A percentile compares a stretch with the other conserved stretches of the same genome.
phyloP scores from a whole-genome alignment of 169 alveolate species.

The Eimeria acervulina region DNA sequence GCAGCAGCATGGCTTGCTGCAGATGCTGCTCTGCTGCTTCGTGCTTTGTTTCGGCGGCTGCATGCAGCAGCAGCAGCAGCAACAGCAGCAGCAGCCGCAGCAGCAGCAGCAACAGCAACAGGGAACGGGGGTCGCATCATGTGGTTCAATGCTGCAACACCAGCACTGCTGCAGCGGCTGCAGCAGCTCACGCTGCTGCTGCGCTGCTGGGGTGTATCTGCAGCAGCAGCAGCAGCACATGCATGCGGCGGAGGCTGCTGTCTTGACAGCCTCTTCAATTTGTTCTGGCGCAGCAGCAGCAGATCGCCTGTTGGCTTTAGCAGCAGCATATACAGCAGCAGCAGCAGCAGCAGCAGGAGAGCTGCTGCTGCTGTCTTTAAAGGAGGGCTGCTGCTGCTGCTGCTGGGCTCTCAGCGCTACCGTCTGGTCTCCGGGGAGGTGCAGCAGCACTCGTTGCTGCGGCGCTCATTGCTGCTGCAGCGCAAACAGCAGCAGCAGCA shows the following conservation, averaged over 20 bases:
- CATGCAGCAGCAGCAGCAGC: not conserved
- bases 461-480: constrained; percentile 6
- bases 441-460: constrained; percentile 55
- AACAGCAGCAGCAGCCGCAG: not conserved
- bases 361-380: constrained; percentile 11
- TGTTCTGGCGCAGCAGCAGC: constrained; percentile 65
- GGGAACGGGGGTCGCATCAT: not conserved
- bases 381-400: constrained; percentile 49
- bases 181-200: constrained; percentile 59
- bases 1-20: constrained; percentile 71
- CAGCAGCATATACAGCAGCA: constrained; percentile 27
- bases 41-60: constrained; percentile 38
- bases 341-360: constrained; percentile 56
- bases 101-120: constrained; percentile 36
- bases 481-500: constrained; percentile 29
- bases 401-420: not conserved
- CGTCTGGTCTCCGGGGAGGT: constrained; percentile 61
- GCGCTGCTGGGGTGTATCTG: constrained; percentile 71
- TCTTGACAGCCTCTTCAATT: not conserved
- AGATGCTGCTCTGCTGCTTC: constrained; percentile 8
- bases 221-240: not conserved
- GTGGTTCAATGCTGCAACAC: constrained; percentile 18
- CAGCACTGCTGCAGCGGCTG: constrained; percentile 62
- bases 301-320: too few relatives aligned
- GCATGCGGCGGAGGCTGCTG: constrained; percentile 53